phyloP scores from a whole-genome alignment of 2,329 filamentous ascomycete species.

The Amesomyces nigricolor region DNA sequence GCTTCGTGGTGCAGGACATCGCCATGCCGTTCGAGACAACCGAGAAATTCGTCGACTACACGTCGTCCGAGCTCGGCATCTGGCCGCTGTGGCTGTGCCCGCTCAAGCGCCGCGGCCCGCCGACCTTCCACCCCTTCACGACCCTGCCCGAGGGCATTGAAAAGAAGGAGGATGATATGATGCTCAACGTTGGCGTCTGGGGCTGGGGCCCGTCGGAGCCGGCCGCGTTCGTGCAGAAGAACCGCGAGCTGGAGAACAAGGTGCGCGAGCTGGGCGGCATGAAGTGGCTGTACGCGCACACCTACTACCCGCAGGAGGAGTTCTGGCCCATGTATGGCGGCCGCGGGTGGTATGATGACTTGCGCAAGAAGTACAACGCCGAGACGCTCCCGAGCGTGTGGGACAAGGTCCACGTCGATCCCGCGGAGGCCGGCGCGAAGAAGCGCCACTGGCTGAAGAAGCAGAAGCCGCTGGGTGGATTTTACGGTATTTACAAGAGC shows the following conservation, averaged over 20 bases:
- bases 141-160: constrained; percentile 28
- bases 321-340: constrained; percentile 46
- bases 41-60: constrained; percentile 52
- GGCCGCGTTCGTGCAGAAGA: constrained; percentile 59
- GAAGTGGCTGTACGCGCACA: constrained; percentile 85
- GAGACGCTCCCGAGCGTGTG: constrained; percentile 59
- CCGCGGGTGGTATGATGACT: constrained; percentile 52
- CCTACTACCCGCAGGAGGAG: constrained; percentile 69
- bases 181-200: constrained; percentile 70
- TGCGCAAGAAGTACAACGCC: constrained; percentile 59
- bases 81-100: constrained; percentile 59
- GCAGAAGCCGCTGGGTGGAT: constrained; percentile 50
- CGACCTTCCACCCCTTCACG: constrained; percentile 53
- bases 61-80: constrained; percentile 44
- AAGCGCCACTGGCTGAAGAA: constrained; percentile 42
- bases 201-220: constrained; percentile 60
- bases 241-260: constrained; percentile 65
- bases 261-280: constrained; percentile 65
- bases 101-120: constrained; percentile 42
- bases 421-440: constrained; percentile 29
- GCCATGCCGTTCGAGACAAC: constrained; percentile 49
- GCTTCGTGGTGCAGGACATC: constrained; percentile 65
- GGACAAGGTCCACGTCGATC: constrained; percentile 59
- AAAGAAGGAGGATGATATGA: constrained; percentile 27
- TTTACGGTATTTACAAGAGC: constrained; percentile 55